Percentiles rank a stretch among this genome's conserved stretches.
Conservation (phyloP, 768 basidiomycete genomes). For the Rhizopogon sp. region DNA sequence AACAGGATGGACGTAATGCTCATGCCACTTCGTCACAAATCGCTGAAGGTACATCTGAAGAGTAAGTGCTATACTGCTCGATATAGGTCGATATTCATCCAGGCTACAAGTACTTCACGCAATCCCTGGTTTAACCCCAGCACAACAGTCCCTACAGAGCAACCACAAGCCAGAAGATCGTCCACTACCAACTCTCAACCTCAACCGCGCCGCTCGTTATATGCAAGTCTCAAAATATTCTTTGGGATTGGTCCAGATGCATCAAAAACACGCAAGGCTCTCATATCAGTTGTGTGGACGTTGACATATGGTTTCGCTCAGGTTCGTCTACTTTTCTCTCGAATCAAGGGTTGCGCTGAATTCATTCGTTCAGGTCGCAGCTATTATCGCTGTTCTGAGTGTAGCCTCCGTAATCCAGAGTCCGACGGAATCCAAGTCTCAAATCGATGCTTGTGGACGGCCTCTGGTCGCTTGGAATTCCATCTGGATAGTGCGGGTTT, state of each 20-base stretch:
- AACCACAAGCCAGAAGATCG: not conserved
- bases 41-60: not conserved
- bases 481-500: slow-evolving; percentile 55
- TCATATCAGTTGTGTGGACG: slow-evolving; percentile 49
- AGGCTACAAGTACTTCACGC: not conserved
- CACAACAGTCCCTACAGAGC: not conserved
- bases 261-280: slow-evolving; percentile 44
- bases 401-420: slow-evolving; percentile 44
- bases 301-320: slow-evolving; percentile 48
- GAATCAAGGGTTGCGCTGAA: slow-evolving; percentile 2
- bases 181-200: not conserved
- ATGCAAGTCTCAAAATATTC: slow-evolving; percentile 28
- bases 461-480: slow-evolving; percentile 66
- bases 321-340: slow-evolving; percentile 29
- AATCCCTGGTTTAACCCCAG: not conserved
- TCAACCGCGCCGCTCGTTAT: slow-evolving; percentile 9
- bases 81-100: not conserved
- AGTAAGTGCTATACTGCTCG: not conserved
- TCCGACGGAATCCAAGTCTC: slow-evolving; percentile 36
- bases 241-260: slow-evolving; percentile 54
- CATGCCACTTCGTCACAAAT: slow-evolving; percentile 6
- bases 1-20: slow-evolving; percentile 13
- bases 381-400: slow-evolving; percentile 46
- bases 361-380: slow-evolving; percentile 36
- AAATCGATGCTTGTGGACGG: slow-evolving; percentile 59